A percentile compares a stretch with the other conserved stretches of the same genome.
Conservation (phyloP, 108 stramenopile genomes). For the Cylindrotheca closterium region DNA sequence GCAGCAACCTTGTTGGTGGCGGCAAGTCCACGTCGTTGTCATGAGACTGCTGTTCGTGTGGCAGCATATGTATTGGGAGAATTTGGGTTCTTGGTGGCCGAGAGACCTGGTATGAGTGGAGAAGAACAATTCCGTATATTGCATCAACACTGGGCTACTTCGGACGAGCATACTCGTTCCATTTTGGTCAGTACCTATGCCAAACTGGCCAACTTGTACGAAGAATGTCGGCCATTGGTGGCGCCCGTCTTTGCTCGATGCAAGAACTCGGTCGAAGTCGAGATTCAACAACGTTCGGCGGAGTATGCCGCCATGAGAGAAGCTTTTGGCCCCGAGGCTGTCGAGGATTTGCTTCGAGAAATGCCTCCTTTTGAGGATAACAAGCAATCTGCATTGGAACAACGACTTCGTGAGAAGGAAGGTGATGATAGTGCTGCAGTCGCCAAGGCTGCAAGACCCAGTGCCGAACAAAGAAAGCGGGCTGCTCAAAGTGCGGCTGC, state of each 20-base stretch:
- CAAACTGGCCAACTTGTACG: constrained; percentile 94
- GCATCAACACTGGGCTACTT: constrained; percentile 93
- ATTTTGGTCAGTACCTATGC: constrained; percentile 93
- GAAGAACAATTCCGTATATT: constrained; percentile 93
- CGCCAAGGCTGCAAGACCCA: constrained; percentile 78
- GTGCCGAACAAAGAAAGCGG: constrained; percentile 77
- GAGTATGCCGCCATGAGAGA: constrained; percentile 91
- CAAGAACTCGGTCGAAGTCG: constrained; percentile 86
- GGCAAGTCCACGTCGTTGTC: constrained; percentile 82
- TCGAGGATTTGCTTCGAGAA: constrained; percentile 88
- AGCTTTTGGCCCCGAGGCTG: constrained; percentile 80
- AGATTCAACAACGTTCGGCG: constrained; percentile 90
- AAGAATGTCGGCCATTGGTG: constrained; percentile 89
- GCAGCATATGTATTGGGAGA: constrained; percentile 97
- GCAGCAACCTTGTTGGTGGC: constrained; percentile 87
- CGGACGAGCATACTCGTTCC: constrained; percentile 65
- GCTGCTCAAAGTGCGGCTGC: constrained; percentile 70
- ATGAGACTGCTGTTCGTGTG: constrained; percentile 90
- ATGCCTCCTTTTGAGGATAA: constrained; percentile 95
- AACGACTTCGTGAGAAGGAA: constrained; percentile 79
- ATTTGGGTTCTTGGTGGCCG: constrained; percentile 95
- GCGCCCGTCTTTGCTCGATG: constrained; percentile 85
- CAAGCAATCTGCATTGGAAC: constrained; percentile 78
- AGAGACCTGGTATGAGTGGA: constrained; percentile 88
- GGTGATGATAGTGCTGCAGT: constrained; percentile 86